A percentile compares a stretch with the other conserved stretches of the same genome.
Conservation (phyloP, 2,329 filamentous ascomycete species). For the Epichloe sibirici region DNA sequence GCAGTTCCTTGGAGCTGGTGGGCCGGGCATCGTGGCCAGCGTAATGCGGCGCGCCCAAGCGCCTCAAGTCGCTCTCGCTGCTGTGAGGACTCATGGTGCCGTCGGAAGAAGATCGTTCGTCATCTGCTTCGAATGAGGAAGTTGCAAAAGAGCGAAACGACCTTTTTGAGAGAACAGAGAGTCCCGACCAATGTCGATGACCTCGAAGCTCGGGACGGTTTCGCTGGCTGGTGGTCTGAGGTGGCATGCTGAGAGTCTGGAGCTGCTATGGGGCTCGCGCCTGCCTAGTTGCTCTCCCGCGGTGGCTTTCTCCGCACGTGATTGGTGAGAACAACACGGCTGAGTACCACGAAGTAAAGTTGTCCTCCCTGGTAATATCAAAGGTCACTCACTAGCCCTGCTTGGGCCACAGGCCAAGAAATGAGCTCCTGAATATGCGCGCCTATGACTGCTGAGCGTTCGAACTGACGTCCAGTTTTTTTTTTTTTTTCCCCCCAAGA, state of each 20-base stretch:
- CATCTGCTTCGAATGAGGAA: constrained; percentile 56
- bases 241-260: constrained; percentile 5
- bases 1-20: constrained; percentile 76
- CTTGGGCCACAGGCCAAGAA: background rate
- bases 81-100: constrained; percentile 23
- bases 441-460: too few relatives aligned
- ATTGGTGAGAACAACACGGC: background rate
- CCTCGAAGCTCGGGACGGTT: constrained; percentile 30
- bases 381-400: too few relatives aligned
- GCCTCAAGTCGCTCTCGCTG: constrained; percentile 24
- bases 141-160: constrained; percentile 44
- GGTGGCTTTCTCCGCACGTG: background rate
- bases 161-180: constrained; percentile 40
- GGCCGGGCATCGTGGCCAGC: constrained; percentile 76
- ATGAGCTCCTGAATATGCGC: too few relatives aligned
- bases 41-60: constrained; percentile 41
- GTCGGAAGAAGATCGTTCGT: constrained; percentile 44
- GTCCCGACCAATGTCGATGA: constrained; percentile 33
- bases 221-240: constrained; percentile 8
- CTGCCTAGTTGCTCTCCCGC: background rate
- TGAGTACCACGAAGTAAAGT: too few relatives aligned
- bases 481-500: too few relatives aligned
- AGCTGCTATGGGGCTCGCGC: background rate
- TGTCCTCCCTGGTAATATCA: too few relatives aligned
- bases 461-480: too few relatives aligned